Base-by-base conservation (phyloP, 169 alveolate species). In the Theileria parva region DNA sequence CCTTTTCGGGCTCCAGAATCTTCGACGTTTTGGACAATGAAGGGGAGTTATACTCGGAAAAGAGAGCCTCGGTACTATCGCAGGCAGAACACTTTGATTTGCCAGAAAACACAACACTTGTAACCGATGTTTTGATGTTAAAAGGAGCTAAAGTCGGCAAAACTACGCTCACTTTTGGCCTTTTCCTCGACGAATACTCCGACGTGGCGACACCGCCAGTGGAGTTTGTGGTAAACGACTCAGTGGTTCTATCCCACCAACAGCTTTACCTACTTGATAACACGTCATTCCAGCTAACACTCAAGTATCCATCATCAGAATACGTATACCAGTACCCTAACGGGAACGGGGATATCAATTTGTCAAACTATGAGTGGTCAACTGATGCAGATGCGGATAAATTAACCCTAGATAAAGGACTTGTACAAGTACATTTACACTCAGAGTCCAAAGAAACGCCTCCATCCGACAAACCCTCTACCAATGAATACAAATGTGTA, bases 111-210 rank as follows among this genome's bases (percentile, higher is more conserved):
- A 73, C 53, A 37, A n/a, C 65, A 30, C 64, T 85, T 48, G 68
- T 72, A 11, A 64, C 91, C 23, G 91, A 85, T 55, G 87, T 85
- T n/a, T 37, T 85, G 32, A 78, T 85, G 44, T 59, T 85, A 53
- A 81, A 85, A 74, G 91, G 91, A 23, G 65, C 37, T n/a, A 71
- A 63, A 12, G 91, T 85, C 8, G 91, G 91, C 13, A 50, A 73
- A 28, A 37, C 87, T 34, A 28, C 19, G 13, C 71, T 85, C 0
- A 64, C 83, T 2, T 73, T 85, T 39, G 66, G 87, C 0, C 83
- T 85, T 27, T 13, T 77, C 50, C 69, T 85, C 12, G 86, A 85
- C 9, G 88, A 85, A 60, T 85, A 85, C 70, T 21, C 55, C 13
- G 67, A 78, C 19, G 79, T 85, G 28, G 78, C 37, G 5, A 27